Conservation (phyloP, 352 stramenopile genomes). For the Globisporangium rhizosaccharum region DNA sequence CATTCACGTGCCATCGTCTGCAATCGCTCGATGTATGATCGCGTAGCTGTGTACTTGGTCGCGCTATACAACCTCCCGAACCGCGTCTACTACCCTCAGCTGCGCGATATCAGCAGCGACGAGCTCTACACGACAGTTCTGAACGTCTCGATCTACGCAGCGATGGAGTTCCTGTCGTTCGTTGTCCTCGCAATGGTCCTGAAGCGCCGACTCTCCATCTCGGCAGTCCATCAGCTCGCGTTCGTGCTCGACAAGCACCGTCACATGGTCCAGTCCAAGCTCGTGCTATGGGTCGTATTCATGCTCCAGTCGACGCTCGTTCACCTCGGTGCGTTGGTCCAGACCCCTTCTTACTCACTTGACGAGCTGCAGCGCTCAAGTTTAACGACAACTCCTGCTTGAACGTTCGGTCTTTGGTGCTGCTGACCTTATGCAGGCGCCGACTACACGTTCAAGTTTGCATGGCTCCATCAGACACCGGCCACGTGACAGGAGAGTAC, state of each 20-base stretch:
- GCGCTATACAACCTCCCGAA: constrained; percentile 28
- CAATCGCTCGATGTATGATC: background rate
- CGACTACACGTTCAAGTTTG: background rate
- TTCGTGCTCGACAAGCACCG: constrained; percentile 31
- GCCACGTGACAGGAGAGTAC: too few species aligned
- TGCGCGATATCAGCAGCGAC: constrained; percentile 15
- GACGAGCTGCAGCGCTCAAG: background rate
- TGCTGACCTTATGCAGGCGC: background rate
- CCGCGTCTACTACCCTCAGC: constrained; percentile 21
- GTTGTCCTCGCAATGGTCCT: constrained; percentile 17
- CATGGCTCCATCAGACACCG: background rate
- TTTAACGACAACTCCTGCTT: background rate
- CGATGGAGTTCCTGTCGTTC: constrained; percentile 6
- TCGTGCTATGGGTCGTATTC: constrained; percentile 40
- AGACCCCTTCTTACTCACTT: too few species aligned
- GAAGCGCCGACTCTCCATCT: constrained; percentile 17
- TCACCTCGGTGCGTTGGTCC: constrained; percentile 19
- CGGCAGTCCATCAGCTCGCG: constrained; percentile 21
- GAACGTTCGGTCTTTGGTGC: too few species aligned
- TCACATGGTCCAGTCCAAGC: constrained; percentile 26
- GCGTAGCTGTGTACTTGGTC: constrained; percentile 18
- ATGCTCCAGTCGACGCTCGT: constrained; percentile 22
- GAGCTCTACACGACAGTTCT: constrained; percentile 13
- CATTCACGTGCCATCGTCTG: background rate
- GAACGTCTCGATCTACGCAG: constrained; percentile 28